Percentiles rank a stretch among this genome's conserved stretches.
These are phyloP conservation scores for Toxicodendron radicans DNA, from an alignment of 345 rosid genomes.

Conservation along the genomic window DNA sequence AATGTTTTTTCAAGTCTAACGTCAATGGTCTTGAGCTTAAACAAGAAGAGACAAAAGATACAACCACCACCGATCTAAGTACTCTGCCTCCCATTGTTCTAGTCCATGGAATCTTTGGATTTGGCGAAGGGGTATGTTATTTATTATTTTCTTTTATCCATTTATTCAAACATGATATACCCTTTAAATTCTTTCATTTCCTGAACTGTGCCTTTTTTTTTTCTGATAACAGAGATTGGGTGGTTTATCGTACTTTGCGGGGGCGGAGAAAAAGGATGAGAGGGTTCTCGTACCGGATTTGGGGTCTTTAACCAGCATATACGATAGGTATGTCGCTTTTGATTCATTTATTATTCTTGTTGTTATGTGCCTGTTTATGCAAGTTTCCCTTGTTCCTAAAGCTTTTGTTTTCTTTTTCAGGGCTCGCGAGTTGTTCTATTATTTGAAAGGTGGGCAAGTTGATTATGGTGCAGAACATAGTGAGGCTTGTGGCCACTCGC, in stretches of 20 bases:
- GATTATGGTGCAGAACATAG: constrained; percentile 98
- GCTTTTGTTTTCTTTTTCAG: constrained; percentile 42
- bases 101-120: constrained; percentile 98
- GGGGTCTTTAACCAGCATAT: constrained; percentile 89
- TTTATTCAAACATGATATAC: no score
- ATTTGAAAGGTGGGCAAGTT: constrained; percentile 87
- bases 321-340: constrained; percentile 63
- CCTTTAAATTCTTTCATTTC: neutral
- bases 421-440: constrained; percentile 95
- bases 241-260: constrained; percentile 92
- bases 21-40: constrained; percentile 34
- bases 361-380: constrained; percentile 3
- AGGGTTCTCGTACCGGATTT: constrained; percentile 96
- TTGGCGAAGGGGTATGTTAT: constrained; percentile 85
- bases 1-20: constrained; percentile 51
- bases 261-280: constrained; percentile 96
- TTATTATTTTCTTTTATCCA: neutral
- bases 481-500: constrained; percentile 84
- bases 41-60: constrained; percentile 27
- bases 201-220: constrained; percentile 9
- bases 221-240: constrained; percentile 66
- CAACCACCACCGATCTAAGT: constrained; percentile 18
- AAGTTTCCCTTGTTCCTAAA: neutral
- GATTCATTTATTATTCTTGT: neutral
- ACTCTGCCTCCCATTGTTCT: constrained; percentile 84